These are phyloP conservation scores for Talaromyces sp. DNA, from an alignment of 2,329 filamentous ascomycete genomes.

Conservation along the genomic window DNA sequence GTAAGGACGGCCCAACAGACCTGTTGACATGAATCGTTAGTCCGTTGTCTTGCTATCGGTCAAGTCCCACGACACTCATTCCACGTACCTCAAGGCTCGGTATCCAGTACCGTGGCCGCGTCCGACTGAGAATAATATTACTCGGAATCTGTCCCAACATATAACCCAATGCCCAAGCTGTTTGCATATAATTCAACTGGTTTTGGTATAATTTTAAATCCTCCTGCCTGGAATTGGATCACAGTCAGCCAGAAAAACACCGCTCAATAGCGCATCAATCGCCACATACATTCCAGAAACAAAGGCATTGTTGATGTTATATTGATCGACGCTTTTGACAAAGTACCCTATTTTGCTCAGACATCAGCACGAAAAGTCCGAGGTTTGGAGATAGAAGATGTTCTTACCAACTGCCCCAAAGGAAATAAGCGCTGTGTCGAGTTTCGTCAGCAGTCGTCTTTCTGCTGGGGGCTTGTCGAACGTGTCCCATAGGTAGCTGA, in stretches of 20 bases:
- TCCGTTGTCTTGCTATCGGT: neutral
- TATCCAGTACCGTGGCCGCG: constrained; percentile 52
- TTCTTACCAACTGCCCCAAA: constrained; percentile 45
- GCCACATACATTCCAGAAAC: constrained; percentile 47
- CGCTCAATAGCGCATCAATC: neutral
- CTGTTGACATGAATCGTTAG: constrained; percentile 24
- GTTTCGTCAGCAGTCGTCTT: constrained; percentile 50
- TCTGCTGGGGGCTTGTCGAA: constrained; percentile 54
- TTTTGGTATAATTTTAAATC: constrained; percentile 55
- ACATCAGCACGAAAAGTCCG: neutral
- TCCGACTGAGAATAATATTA: constrained; percentile 53
- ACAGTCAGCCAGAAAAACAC: neutral
- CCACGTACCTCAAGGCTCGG: constrained; percentile 45
- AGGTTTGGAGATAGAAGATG: no score
- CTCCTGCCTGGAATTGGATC: constrained; percentile 45
- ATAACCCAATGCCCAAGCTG: constrained; percentile 61
- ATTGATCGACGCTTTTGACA: constrained; percentile 51
- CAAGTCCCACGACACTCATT: constrained; percentile 29
- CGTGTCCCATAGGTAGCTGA: constrained; percentile 54
- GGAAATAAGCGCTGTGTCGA: constrained; percentile 50
- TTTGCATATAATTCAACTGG: constrained; percentile 57
- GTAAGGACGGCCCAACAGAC: constrained; percentile 52
- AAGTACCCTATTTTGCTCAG: constrained; percentile 45
- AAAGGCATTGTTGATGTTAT: constrained; percentile 50
- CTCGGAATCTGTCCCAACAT: constrained; percentile 55